Evolutionary conservation across 345 rosid genomes (phyloP), one percentile per base, ranked within the genome.

Genomic region (Lepidium sativum): DNA sequence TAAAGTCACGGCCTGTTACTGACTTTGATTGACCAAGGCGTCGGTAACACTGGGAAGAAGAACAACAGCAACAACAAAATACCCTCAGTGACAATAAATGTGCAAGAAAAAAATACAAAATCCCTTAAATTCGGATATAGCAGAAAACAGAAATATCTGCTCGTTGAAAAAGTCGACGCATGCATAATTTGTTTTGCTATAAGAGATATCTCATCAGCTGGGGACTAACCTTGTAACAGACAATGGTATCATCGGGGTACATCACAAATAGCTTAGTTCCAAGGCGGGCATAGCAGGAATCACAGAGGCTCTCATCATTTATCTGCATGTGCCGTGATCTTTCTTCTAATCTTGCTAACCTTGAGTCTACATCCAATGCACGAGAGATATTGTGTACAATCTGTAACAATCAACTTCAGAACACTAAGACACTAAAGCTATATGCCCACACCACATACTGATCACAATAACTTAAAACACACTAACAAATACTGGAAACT

Each of bases 201-300:
- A 47, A 40, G 50, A 68, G 57, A 38, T 55, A 2, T 27, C 6
- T 2, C 54, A 31, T 1, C n/a, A n/a, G 33, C 3, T 12, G 47
- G 0, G 67, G 37, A 69, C 85, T 54, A 39, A 89, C 98, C 98
- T 94, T 94, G 74, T 94, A 94, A 75, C 99, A 94, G 60, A 88
- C 95, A 56, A 91, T 81, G 7, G 95, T 88, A 59, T 91, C 99
- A 56, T 88, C 96, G 0, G 97, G 99, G 69, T 88, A 94, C 99
- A 94, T 94, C 5, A 97, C 99, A 78, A 94, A 94, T 27, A 94
- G 86, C 78, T 94, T 94, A 10, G 97, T 94, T 41, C 99, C 99
- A 10, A 94, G 88, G 18, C 95, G 92, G 9, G 99, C 84, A 41
- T 80, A 83, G 70, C 99, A 91, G 42, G 96, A 91, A 75, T 86